Evolutionary conservation across 73 alveolate genomes (phyloP).

Genomic region (Tetrahymena thermophila): DNA sequence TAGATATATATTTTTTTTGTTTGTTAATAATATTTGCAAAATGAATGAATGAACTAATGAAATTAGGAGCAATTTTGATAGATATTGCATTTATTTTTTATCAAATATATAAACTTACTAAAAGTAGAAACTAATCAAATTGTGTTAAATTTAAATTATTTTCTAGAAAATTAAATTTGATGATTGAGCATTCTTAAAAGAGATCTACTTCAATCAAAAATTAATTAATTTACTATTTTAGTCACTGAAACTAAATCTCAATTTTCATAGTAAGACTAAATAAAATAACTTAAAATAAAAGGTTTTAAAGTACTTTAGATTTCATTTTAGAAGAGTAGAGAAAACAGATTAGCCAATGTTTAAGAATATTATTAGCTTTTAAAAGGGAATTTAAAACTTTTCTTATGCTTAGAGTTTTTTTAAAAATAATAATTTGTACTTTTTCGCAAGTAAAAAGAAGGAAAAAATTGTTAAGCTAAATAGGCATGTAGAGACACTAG

Average conservation of each 20-base stretch:
- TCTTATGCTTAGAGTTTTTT: not conserved
- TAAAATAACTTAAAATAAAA: no score
- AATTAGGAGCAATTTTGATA: no score
- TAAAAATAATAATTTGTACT: not conserved
- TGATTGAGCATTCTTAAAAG: not conserved
- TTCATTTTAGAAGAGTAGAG: no score
- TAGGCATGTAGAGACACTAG: not conserved
- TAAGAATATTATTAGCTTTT: not conserved
- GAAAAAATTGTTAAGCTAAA: not conserved
- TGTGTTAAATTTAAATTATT: not conserved
- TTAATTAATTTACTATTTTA: not conserved
- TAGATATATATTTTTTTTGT: no score
- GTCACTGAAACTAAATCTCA: not conserved
- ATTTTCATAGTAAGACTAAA: not conserved
- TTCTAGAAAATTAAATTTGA: not conserved
- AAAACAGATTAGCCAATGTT: not conserved
- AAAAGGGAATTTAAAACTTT: not conserved
- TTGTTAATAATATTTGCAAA: no score
- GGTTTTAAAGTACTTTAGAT: not conserved
- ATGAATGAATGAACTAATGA: no score
- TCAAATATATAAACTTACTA: not conserved
- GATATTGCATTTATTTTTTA: not conserved
- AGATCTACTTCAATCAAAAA: not conserved
- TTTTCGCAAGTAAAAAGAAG: not conserved
- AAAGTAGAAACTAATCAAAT: not conserved